Conservation (phyloP, 768 basidiomycete species). For the Tylopilus subfusipes region DNA sequence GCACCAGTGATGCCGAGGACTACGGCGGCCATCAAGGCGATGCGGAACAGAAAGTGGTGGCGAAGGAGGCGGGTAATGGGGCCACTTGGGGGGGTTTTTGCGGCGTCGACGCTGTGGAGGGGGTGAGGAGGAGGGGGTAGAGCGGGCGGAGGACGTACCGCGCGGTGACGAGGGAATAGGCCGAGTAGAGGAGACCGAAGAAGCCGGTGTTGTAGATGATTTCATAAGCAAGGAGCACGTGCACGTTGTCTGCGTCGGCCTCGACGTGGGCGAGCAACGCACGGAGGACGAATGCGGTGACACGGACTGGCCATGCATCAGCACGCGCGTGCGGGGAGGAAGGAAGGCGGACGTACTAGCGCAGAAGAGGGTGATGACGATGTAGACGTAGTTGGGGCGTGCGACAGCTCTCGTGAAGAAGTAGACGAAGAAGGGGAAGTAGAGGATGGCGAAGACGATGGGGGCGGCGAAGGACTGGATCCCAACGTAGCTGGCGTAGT, state of each 20-base stretch:
- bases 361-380: constrained; percentile 27
- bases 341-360: constrained; percentile 15
- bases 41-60: constrained; percentile 22
- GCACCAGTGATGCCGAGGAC: constrained; percentile 29
- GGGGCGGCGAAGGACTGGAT: constrained; percentile 26
- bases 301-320: constrained; percentile 9
- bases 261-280: constrained; percentile 12
- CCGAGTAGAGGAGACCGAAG: constrained; percentile 30
- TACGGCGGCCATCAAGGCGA: constrained; percentile 25
- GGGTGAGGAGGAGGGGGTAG: background rate
- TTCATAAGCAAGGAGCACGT: constrained; percentile 27
- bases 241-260: constrained; percentile 19
- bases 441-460: constrained; percentile 26
- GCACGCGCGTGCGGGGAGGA: background rate
- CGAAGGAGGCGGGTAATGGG: constrained; percentile 17
- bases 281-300: constrained; percentile 18
- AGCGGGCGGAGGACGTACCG: constrained; percentile 19
- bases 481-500: constrained; percentile 17
- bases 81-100: constrained; percentile 16
- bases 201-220: constrained; percentile 36
- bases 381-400: constrained; percentile 19
- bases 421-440: constrained; percentile 17
- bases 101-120: constrained; percentile 8
- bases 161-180: constrained; percentile 28
- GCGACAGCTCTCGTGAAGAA: constrained; percentile 14